phyloP scores from a whole-genome alignment of 73 alveolate genomes.

The Breviolum minutum region DNA sequence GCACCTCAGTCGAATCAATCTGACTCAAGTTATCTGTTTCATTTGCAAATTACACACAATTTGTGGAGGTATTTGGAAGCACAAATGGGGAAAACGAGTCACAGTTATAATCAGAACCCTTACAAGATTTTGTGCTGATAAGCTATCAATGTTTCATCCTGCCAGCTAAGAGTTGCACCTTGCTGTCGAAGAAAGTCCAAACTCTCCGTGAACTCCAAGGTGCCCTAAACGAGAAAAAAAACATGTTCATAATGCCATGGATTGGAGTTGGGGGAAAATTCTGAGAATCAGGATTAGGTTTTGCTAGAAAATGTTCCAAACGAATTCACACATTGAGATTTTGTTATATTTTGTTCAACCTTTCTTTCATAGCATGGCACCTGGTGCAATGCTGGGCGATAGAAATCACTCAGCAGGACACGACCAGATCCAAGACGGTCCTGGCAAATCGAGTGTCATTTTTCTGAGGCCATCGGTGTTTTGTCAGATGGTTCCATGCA shows the following conservation, averaged over 20 bases:
- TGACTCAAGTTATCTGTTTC: too few species aligned
- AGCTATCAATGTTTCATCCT: too few species aligned
- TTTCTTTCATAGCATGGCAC: background rate
- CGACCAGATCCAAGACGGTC: slow-evolving; percentile 60
- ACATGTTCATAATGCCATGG: background rate
- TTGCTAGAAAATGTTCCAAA: too few species aligned
- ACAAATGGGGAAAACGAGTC: background rate
- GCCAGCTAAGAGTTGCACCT: background rate
- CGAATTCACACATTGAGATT: too few species aligned
- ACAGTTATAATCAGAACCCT: too few species aligned
- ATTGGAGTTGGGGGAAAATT: background rate
- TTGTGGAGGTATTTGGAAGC: background rate
- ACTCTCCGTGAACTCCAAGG: slow-evolving; percentile 69
- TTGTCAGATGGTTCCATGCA: background rate
- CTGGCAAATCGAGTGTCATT: background rate
- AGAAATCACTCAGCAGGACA: slow-evolving; percentile 59
- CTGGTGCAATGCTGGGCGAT: slow-evolving; percentile 67
- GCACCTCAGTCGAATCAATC: too few species aligned
- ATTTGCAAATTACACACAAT: too few species aligned
- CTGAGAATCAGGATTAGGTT: too few species aligned
- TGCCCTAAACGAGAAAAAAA: background rate
- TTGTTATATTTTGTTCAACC: too few species aligned
- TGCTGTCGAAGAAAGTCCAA: slow-evolving; percentile 65
- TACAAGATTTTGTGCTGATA: too few species aligned
- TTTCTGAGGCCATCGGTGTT: background rate